These are phyloP conservation scores for Capsicum rhomboideum DNA, from an alignment of 257 asterid species.

Conservation along the genomic window DNA sequence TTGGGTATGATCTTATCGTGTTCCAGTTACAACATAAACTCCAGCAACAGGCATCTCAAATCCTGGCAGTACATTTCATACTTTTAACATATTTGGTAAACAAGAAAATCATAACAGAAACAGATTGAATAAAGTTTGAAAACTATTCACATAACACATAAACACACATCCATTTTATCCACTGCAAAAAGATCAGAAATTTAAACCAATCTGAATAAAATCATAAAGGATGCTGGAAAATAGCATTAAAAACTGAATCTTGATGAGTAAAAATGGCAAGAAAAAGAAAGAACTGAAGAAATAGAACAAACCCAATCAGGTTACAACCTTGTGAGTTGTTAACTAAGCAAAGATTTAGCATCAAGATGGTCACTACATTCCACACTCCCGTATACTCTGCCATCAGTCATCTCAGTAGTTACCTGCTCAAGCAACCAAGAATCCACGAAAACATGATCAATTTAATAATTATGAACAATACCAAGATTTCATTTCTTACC, in stretches of 20 bases:
- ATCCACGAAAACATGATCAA: too few relatives aligned
- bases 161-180: not conserved
- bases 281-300: not conserved
- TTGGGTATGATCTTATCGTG: not conserved
- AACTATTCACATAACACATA: not conserved
- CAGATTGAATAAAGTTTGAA: not conserved
- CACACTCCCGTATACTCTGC: slow-evolving; percentile 75
- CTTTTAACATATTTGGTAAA: not conserved
- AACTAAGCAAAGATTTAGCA: slow-evolving; percentile 8
- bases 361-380: slow-evolving; percentile 70
- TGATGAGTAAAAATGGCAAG: not conserved
- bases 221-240: not conserved
- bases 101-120: not conserved
- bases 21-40: not conserved
- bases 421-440: slow-evolving; percentile 22
- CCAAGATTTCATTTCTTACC: too few relatives aligned
- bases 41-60: not conserved
- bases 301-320: not conserved
- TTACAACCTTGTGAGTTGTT: not conserved
- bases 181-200: not conserved
- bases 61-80: not conserved
- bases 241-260: not conserved
- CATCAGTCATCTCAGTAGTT: slow-evolving; percentile 40
- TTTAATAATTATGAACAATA: not conserved
- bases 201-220: not conserved